A percentile compares a stretch with the other conserved stretches of the same genome.
Conservation (phyloP, 2,329 filamentous ascomycete species). For the Chaetomium olivaceum region DNA sequence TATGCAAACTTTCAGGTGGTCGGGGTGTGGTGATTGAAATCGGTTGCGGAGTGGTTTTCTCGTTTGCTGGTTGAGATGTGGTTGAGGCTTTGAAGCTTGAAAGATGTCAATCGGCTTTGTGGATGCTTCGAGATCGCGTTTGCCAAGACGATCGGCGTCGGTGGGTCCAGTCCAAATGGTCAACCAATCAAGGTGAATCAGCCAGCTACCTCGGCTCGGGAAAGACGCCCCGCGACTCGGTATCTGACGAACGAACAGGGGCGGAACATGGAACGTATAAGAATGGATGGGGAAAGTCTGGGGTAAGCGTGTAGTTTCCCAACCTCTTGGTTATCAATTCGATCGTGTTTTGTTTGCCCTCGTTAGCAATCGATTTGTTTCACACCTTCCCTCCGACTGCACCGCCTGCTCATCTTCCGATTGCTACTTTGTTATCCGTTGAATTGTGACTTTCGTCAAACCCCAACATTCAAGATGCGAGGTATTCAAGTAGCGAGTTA, state of each 20-base stretch:
- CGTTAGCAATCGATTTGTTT: neutral
- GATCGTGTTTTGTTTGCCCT: slow-evolving; percentile 7
- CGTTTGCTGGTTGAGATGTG: neutral
- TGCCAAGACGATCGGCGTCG: slow-evolving; percentile 26
- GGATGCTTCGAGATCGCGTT: slow-evolving; percentile 8
- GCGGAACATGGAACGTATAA: neutral
- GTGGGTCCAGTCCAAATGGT: slow-evolving; percentile 27
- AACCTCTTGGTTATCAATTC: neutral
- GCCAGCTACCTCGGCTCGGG: slow-evolving; percentile 23
- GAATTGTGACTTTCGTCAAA: neutral
- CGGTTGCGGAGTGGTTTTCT: neutral
- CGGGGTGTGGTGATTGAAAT: neutral
- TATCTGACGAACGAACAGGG: neutral
- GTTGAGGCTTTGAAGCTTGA: neutral
- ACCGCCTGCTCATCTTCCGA: neutral
- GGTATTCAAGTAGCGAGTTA: slow-evolving; percentile 41
- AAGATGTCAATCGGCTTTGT: slow-evolving; percentile 3
- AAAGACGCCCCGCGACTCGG: slow-evolving; percentile 23
- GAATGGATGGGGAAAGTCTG: slow-evolving; percentile 8
- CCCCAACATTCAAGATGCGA: slow-evolving; percentile 34
- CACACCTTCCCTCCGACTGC: neutral
- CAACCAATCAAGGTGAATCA: slow-evolving; percentile 29
- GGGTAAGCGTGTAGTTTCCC: neutral
- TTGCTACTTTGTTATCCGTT: neutral
- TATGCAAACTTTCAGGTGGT: neutral